phyloP scores from a whole-genome alignment of 345 rosid genomes.

The Anacardium occidentale region DNA sequence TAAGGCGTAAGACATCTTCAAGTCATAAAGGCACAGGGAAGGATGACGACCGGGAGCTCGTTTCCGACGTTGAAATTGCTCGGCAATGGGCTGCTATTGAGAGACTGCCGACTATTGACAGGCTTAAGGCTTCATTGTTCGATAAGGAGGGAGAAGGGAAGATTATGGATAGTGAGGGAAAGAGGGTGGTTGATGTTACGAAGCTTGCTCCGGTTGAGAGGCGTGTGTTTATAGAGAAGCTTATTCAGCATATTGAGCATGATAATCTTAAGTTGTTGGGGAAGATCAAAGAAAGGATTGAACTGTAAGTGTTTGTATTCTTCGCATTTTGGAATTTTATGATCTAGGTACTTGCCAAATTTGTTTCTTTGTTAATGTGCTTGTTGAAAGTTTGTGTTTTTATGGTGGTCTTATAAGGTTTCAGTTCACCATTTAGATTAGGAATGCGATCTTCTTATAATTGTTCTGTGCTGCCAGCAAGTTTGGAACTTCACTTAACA shows the following conservation, averaged over 20 bases:
- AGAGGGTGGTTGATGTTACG: conserved; percentile 25
- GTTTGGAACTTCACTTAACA: no score
- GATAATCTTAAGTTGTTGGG: conserved; percentile 57
- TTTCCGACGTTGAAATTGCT: conserved; percentile 34
- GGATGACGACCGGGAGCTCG: conserved; percentile 19
- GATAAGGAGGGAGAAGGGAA: not conserved
- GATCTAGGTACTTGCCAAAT: no score
- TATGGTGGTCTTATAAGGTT: no score
- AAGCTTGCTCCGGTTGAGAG: conserved; percentile 52
- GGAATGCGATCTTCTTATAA: no score
- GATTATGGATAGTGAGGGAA: not conserved
- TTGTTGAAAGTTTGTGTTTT: no score
- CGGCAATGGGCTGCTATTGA: conserved; percentile 67
- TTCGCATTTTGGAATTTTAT: no score
- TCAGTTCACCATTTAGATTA: no score
- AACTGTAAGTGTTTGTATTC: conserved; percentile 36
- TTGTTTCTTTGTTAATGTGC: no score
- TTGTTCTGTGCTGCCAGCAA: no score
- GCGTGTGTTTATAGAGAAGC: conserved; percentile 52
- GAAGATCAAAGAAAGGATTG: conserved; percentile 47
- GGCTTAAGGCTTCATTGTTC: not conserved
- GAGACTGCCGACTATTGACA: conserved; percentile 59
- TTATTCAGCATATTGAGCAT: conserved; percentile 58
- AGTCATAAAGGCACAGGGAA: conserved; percentile 28
- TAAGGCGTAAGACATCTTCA: conserved; percentile 41